phyloP scores from a whole-genome alignment of 164 flowering plant genomes.

The Aristolochia californica region DNA sequence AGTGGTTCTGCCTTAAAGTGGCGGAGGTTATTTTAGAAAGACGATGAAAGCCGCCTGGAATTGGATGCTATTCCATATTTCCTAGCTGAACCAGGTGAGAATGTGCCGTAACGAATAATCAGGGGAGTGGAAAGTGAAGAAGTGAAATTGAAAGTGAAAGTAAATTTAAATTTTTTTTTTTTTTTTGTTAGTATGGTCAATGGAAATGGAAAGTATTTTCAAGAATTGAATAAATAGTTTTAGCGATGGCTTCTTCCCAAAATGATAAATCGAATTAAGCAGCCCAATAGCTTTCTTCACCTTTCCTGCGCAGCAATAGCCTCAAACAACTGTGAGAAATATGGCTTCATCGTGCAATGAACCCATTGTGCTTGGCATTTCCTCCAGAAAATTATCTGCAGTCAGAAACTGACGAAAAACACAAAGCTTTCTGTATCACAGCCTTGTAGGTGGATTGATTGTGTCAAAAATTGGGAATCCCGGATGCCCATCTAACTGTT shows the following conservation, averaged over 20 bases:
- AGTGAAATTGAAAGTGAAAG: too few species aligned
- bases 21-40: too few species aligned
- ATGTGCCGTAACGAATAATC: too few species aligned
- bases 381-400: constrained; percentile 54
- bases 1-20: too few species aligned
- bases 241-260: constrained; percentile 39
- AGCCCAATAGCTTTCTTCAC: constrained; percentile 32
- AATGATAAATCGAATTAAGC: constrained; percentile 36
- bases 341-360: constrained; percentile 58
- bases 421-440: constrained; percentile 61
- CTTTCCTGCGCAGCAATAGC: constrained; percentile 51
- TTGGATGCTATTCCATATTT: too few species aligned
- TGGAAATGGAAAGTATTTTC: too few species aligned
- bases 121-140: too few species aligned
- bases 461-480: constrained; percentile 51
- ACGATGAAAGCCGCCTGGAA: too few species aligned
- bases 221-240: constrained; percentile 59
- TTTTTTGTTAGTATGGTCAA: too few species aligned
- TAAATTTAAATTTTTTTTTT: too few species aligned
- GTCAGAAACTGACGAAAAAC: constrained; percentile 48
- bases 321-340: constrained; percentile 59
- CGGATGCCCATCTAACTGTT: constrained; percentile 80
- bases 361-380: constrained; percentile 63
- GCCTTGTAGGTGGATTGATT: constrained; percentile 68
- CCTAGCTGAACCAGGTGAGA: too few species aligned